Base-by-base conservation (phyloP, 106 monocot genomes). In the Phalaenopsis aphrodite region DNA sequence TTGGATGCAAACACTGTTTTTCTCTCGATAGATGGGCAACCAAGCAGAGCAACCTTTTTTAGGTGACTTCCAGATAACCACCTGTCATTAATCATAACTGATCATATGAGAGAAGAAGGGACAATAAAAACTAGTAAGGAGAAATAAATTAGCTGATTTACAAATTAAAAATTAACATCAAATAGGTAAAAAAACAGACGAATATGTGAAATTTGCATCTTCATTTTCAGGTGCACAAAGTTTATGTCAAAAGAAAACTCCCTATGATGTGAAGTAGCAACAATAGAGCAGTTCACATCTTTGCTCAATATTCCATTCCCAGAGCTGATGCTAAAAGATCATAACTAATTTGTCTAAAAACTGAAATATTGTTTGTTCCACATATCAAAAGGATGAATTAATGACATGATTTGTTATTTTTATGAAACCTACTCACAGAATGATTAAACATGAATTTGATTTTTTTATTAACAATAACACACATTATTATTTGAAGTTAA, bases 1-100 rank as follows among this genome's bases (percentile, higher is more conserved):
- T 95, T 95, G 18, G 95, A 90, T 52, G 95, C 92, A 66, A 87
- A 92, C 16, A 89, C 85, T 49, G 90, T 90, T 77, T 83, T 87
- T 78, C 85, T 83, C 52, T 95, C 95, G 1, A 75, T 74, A 76
- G 86, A 87, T 38, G 95, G 92, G 67, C 95, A 95, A 37, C 92
- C 92, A 55, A 87, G 79, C 58, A 89, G 82, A 7, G 92, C 95
- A 74, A 95, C 69, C 49, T 90, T 84, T 79, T 90, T 95, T 52
- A 92, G 81, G 39, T 87, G 85, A 56, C 88, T 86, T 30, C 95
- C 92, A 23, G 92, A 92, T 72, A 95, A 75, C 90, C 92, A 95
- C 77, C 92, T 92, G 85, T 38, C 8, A 4, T 75, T 76, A 78
- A 74, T 9, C 73, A 78, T 37, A 38, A 41, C 39, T 10, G 18